Base-by-base conservation (phyloP, 2,329 filamentous ascomycete genomes). In the Tolypocladium amazonense region DNA sequence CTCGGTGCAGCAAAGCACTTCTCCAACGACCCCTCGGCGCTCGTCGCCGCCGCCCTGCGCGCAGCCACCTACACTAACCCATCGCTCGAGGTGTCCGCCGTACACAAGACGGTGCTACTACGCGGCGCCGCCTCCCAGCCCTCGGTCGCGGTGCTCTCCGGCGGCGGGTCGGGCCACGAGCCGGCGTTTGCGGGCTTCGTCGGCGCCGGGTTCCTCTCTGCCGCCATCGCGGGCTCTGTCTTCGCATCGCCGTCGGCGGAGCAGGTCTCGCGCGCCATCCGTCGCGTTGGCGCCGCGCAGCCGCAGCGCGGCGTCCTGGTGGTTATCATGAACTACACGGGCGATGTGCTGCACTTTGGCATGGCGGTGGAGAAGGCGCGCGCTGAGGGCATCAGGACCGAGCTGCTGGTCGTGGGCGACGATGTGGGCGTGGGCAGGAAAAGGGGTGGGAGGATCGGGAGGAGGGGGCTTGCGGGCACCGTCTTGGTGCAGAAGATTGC, bases 141-240 rank as follows among this genome's bases (percentile, higher is more conserved):
- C 23, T 45, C 64, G 14, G 58, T 65, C n/a, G 63, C 63, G 18
- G 37, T 90, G 59, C 61, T 69, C 35, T 65, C 64, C 4, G 88
- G 88, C 57, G 88, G 88, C 60, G 88, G 88, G 59, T 85, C 82
- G 7, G 88, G 88, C 58, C 88, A 91, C 67, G 88, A 91, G 66
- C 88, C 88, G 23, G 83, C 83, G 37, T 90, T 89, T 71, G 82
- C 84, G 6, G 86, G 85, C 12, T 89, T 87, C 65, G 88, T 50
- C 25, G 45, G 45, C 45, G 25, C 25, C 25, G 45, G 45, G 25
- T 30, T 50, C 45, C 45, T 50, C 4, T 4, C 25, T 6, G 25
- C 45, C 14, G 45, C 25, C 25, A 25, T 30, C 2, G 45, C 45
- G 45, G 45, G 45, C 45, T 50, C 45, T 15, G 45, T 50, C 25